phyloP scores from a whole-genome alignment of 306 rosid species.

The Purshia tridentata region DNA sequence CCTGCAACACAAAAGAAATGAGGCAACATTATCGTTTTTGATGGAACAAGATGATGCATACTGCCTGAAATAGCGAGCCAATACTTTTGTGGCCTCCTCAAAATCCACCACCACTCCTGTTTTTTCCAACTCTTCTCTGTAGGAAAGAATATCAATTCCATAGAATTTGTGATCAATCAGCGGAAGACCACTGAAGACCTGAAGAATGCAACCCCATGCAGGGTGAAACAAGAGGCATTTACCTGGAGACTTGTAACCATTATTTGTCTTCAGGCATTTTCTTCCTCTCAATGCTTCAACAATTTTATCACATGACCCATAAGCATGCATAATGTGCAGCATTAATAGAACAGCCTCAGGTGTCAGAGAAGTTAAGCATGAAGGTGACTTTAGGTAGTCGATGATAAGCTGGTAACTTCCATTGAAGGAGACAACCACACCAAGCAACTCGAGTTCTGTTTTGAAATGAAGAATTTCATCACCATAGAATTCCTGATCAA shows the following conservation, averaged over 20 bases:
- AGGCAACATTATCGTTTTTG: constrained; percentile 33
- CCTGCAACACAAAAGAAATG: constrained; percentile 54
- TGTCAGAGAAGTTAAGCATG: constrained; percentile 32
- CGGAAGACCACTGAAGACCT: constrained; percentile 50
- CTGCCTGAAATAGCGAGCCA: constrained; percentile 40
- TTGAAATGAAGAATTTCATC: constrained; percentile 38
- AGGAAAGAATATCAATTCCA: constrained; percentile 28
- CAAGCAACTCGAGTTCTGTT: constrained; percentile 59
- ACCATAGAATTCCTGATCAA: constrained; percentile 50
- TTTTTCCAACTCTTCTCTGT: constrained; percentile 37
- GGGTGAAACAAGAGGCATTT: constrained; percentile 53
- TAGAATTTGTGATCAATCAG: constrained; percentile 51
- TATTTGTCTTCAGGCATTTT: constrained; percentile 54
- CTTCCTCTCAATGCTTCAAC: constrained; percentile 21
- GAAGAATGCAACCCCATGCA: constrained; percentile 61
- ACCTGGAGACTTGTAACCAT: constrained; percentile 49
- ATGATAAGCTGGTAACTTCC: constrained; percentile 38
- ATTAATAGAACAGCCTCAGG: constrained; percentile 47
- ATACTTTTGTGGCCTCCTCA: constrained; percentile 37
- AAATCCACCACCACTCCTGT: constrained; percentile 59
- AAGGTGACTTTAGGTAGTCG: constrained; percentile 48
- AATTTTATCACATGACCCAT: constrained; percentile 14
- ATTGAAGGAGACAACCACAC: constrained; percentile 45
- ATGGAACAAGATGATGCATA: constrained; percentile 33
- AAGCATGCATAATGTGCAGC: constrained; percentile 35